These are phyloP conservation scores for Gynandropsis gynandra DNA, from an alignment of 345 rosid genomes.

Conservation along the genomic window DNA sequence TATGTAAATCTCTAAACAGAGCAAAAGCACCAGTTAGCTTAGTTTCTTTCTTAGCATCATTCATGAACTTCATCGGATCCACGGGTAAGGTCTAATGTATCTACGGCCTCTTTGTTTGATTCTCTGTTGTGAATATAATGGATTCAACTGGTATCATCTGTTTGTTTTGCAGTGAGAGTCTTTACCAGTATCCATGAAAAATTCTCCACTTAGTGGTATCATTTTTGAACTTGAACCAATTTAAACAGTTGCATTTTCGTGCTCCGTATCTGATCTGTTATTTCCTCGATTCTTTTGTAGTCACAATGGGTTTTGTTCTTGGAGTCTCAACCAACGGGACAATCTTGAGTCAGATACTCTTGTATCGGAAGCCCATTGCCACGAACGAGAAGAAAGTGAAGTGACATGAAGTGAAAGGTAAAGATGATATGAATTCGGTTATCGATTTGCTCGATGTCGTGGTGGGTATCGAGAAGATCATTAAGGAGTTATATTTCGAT, in stretches of 20 bases:
- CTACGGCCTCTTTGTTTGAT: background rate
- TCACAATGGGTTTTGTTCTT: constrained; percentile 54
- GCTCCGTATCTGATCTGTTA: background rate
- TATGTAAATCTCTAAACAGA: constrained; percentile 36
- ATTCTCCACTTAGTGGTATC: constrained; percentile 83
- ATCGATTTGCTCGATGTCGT: too few species aligned
- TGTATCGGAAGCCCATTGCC: constrained; percentile 41
- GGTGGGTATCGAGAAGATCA: too few species aligned
- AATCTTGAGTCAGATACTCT: constrained; percentile 55
- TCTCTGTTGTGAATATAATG: background rate
- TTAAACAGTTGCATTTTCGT: background rate
- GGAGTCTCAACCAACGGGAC: constrained; percentile 57
- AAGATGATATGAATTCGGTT: constrained; percentile 11
- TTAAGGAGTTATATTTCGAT: background rate
- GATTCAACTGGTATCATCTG: background rate
- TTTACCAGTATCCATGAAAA: constrained; percentile 92
- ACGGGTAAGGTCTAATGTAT: constrained; percentile 43
- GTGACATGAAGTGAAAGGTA: constrained; percentile 32
- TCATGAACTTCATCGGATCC: constrained; percentile 70
- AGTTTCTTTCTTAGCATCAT: constrained; percentile 87
- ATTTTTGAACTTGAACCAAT: constrained; percentile 25
- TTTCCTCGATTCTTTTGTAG: constrained; percentile 41
- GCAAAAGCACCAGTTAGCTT: constrained; percentile 83
- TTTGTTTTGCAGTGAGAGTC: constrained; percentile 58
- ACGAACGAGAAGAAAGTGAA: constrained; percentile 53